Conservation (phyloP, 495 filamentous ascomycete genomes). For the Trypethelium eluteriae region DNA sequence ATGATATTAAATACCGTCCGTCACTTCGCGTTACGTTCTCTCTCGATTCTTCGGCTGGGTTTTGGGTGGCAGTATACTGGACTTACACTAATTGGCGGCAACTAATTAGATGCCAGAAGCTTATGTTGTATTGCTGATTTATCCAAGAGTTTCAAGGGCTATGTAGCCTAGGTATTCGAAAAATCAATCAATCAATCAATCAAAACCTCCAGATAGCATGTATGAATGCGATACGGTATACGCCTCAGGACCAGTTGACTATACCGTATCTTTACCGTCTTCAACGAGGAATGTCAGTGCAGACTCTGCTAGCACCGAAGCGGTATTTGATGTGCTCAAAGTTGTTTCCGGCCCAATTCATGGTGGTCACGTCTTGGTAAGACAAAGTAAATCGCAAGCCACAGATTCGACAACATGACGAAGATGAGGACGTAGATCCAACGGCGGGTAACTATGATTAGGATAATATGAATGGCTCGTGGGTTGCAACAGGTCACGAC, state of each 20-base stretch:
- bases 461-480: background rate
- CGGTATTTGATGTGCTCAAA: background rate
- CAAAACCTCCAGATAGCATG: too few species aligned
- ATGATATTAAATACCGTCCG: too few species aligned
- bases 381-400: background rate
- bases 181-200: too few species aligned
- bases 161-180: too few species aligned
- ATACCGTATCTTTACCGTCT: background rate
- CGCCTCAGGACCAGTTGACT: background rate
- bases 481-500: background rate
- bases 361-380: background rate
- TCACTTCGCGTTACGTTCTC: too few species aligned
- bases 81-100: too few species aligned
- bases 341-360: background rate
- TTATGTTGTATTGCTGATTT: too few species aligned
- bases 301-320: background rate
- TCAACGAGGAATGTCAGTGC: background rate
- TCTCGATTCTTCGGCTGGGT: too few species aligned
- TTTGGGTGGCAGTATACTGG: too few species aligned
- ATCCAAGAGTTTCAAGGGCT: too few species aligned
- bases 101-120: too few species aligned
- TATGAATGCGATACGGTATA: too few species aligned
- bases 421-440: background rate
- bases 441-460: background rate
- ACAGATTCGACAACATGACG: background rate